Percentiles rank a stretch among this genome's conserved stretches.
phyloP scores from a whole-genome alignment of 2,329 filamentous ascomycete species.

The Clarireedia paspali region DNA sequence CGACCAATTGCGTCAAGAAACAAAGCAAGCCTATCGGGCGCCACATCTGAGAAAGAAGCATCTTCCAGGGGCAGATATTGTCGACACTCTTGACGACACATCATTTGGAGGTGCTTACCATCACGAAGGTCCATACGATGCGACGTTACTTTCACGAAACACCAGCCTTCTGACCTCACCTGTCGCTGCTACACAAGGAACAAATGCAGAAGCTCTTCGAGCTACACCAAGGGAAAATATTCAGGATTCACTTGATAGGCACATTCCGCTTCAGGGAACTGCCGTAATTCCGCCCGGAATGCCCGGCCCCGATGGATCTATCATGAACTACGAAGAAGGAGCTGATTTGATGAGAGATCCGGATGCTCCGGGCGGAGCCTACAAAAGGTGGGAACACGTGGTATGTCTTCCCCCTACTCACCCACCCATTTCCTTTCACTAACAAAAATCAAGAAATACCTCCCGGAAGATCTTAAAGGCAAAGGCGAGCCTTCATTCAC shows the following conservation, averaged over 20 bases:
- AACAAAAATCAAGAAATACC: constrained; percentile 44
- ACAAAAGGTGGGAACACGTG: constrained; percentile 65
- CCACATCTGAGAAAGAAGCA: constrained; percentile 59
- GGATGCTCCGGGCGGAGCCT: constrained; percentile 62
- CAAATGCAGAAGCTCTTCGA: constrained; percentile 67
- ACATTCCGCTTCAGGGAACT: constrained; percentile 75
- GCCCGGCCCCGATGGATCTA: constrained; percentile 58
- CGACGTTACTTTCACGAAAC: constrained; percentile 69
- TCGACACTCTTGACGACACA: constrained; percentile 69
- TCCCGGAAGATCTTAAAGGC: constrained; percentile 71
- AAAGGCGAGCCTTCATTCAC: constrained; percentile 73
- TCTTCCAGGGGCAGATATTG: constrained; percentile 63
- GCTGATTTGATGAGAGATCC: constrained; percentile 73
- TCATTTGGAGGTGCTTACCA: constrained; percentile 63
- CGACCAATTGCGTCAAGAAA: constrained; percentile 56
- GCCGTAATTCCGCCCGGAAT: constrained; percentile 69
- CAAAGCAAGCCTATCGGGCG: constrained; percentile 56
- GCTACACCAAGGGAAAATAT: constrained; percentile 78
- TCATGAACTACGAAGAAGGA: constrained; percentile 78
- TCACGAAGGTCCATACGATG: constrained; percentile 86
- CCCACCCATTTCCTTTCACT: not conserved
- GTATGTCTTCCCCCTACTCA: constrained; percentile 44
- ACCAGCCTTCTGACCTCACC: constrained; percentile 55
- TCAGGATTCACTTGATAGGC: constrained; percentile 60
- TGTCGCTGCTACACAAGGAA: constrained; percentile 64